These are phyloP conservation scores for Cyclotella atomus DNA, from an alignment of 108 stramenopile species.

Conservation along the genomic window DNA sequence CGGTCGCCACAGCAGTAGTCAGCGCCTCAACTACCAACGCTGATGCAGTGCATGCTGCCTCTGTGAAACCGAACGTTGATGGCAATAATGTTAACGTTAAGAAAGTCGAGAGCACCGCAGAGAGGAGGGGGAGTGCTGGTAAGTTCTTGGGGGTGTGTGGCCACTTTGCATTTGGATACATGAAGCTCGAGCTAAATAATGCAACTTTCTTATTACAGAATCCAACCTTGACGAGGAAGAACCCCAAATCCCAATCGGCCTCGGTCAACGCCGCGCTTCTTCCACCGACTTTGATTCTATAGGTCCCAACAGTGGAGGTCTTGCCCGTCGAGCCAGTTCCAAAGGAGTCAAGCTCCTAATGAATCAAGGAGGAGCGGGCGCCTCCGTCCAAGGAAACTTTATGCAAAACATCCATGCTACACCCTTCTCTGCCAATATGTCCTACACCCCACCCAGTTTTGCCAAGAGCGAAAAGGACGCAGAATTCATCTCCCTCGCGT, in stretches of 20 bases:
- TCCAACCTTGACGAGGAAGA: constrained; percentile 6
- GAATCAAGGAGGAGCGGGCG: background rate
- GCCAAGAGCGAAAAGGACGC: constrained; percentile 36
- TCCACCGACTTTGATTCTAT: constrained; percentile 2
- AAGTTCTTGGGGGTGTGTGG: background rate
- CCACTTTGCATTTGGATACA: background rate
- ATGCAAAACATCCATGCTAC: constrained; percentile 36
- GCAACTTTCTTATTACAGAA: background rate
- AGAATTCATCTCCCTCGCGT: constrained; percentile 34
- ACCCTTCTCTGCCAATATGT: constrained; percentile 9
- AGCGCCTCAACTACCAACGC: background rate
- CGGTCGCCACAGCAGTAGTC: background rate
- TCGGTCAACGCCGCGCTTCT: constrained; percentile 8
- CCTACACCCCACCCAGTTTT: constrained; percentile 26
- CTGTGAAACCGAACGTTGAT: background rate
- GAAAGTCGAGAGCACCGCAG: no score
- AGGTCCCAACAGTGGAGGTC: background rate
- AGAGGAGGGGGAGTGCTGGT: background rate
- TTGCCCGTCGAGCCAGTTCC: constrained; percentile 1
- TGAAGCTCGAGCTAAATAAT: background rate
- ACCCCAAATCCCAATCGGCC: constrained; percentile 20
- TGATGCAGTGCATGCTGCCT: background rate
- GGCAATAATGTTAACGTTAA: background rate
- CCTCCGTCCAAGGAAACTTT: constrained; percentile 23
- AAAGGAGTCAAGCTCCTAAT: constrained; percentile 1